Base-by-base conservation (phyloP, 495 filamentous ascomycete genomes). In the Penicillium roqueforti region DNA sequence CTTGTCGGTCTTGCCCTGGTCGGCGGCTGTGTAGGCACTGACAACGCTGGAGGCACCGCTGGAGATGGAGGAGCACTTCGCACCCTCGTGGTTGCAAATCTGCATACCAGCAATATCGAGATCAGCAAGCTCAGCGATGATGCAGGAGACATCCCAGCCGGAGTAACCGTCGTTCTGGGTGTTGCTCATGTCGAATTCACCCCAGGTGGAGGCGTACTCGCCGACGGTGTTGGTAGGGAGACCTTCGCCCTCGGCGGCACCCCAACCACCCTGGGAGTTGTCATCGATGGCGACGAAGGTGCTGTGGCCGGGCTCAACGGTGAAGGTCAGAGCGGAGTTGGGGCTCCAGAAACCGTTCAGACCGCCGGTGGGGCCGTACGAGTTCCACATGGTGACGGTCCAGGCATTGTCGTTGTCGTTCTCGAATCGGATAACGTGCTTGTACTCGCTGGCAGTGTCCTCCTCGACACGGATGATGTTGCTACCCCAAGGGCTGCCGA, bases 141-240 rank as follows among this genome's bases (percentile, higher is more conserved):
- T 83, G 56, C 72, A 76, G 37, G 74, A 74, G 37, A 83, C 73
- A 56, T 83, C 79, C 71, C 80, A 85, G 58, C 74, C 71, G 45
- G 72, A 71, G 58, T 51, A 68, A 40, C 70, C 62, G 48, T 71
- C 63, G 65, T 78, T 80, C 59, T 74, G 71, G 11, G 68, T 65
- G 57, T 71, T 72, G 48, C 69, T 64, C 54, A 86, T 81, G 67
- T 78, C 75, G 52, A 80, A 73, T 59, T 83, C 80, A 60, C 78
- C 78, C 76, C 77, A 80, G 44, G 76, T 77, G 61, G 67, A 74
- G 7, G 69, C 66, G 39, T 72, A 79, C 5, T 60, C 56, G 36
- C 71, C 71, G 42, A 56, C 70, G 10, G 57, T 13, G 47, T 60
- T 66, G 28, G 43, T 59, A 41, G 68, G 70, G 14, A 67, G 46